Evolutionary conservation across 1,139 yeast species (phyloP), one percentile per base, ranked within the genome.

Genomic region (Hanseniaspora uvarum): DNA sequence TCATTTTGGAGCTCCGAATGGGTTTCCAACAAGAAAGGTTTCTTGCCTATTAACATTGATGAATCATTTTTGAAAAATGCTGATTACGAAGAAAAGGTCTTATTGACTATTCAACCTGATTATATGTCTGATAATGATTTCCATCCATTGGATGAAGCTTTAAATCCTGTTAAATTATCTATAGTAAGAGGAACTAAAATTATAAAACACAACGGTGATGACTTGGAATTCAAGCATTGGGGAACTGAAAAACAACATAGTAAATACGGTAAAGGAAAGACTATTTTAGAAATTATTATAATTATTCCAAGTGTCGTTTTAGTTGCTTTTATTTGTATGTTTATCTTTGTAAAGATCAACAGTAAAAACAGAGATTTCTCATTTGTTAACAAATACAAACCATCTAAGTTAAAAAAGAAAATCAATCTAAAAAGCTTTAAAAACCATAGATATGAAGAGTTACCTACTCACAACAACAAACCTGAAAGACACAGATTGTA

Each of bases 1-100:
- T 75, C 92, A 1, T 83, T 86, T 63, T 83, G 71, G 69, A 68
- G 78, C 1, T 73, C 87, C 12, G 92, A 82, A 11, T 86, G 94
- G 95, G 54, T 84, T 12, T 68, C 72, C 11, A 84, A 82, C 61
- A 71, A 72, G 28, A 76, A 76, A 56, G 96, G 96, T 12, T 76
- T 72, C 62, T 78, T 67, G 60, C 81, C 89, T 2, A 64, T 87
- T 45, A 76, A 76, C 38, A 70, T 86, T 38, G 67, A 74, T 34
- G 78, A 77, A 55, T 79, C 74, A 19, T 85, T 94, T 86, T 69
- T 86, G 36, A 70, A 70, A 34, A 81, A 75, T 1, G 66, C 70
- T 58, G 46, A 21, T 6, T 76, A 73, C 59, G 65, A 70, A 59
- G 72, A 75, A 63, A 69, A 74, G 61, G 72, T 76, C 55, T 68